Evolutionary conservation across 2,329 filamentous ascomycete genomes (phyloP), one percentile per base, ranked within the genome.

Genomic region (Diaporthe sp.): DNA sequence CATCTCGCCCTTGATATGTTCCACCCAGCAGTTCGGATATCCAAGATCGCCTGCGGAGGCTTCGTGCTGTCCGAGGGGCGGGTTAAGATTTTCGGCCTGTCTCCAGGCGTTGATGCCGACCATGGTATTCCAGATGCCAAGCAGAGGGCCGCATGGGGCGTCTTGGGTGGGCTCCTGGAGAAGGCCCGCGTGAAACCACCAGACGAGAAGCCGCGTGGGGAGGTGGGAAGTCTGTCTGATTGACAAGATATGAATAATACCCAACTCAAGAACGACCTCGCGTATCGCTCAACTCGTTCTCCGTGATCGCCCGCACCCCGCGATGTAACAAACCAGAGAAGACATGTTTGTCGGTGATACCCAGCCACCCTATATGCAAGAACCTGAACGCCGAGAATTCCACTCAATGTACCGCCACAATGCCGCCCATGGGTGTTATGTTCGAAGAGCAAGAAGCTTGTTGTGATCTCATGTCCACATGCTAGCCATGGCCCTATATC

Each of bases 1-100:
- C 89, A 91, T 76, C 83, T 91, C 7, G 89, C 87, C 0, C 81
- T 92, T 19, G 85, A 91, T 78, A 78, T 92, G 77, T 89, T 89
- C 73, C 89, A 91, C 77, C 88, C 89, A 0, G 84, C 86, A n/a
- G 89, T 91, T 4, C 82, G 85, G 2, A 81, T 92, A 34, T 83
- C 83, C 17, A 89, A 89, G 77, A 85, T 92, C 39, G 89, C 88
- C 0, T 91, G 89, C 75, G 87, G 87, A 0, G 89, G 89, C 0
- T 92, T 92, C 74, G 87, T 88, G 51, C 81, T 91, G 15, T 87
- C 88, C 0, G 89, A 90, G 76, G 86, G 83, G 15, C 84, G 88
- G 39, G 69, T 91, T 28, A 91, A 91, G 80, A 80, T 90, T 19
- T 85, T 87, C 55, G 75, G 71, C 25, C 28, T n/a, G 37, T 28